phyloP scores from a whole-genome alignment of 2,329 filamentous ascomycete species.

The Zelopaecilomyces penicillatus region DNA sequence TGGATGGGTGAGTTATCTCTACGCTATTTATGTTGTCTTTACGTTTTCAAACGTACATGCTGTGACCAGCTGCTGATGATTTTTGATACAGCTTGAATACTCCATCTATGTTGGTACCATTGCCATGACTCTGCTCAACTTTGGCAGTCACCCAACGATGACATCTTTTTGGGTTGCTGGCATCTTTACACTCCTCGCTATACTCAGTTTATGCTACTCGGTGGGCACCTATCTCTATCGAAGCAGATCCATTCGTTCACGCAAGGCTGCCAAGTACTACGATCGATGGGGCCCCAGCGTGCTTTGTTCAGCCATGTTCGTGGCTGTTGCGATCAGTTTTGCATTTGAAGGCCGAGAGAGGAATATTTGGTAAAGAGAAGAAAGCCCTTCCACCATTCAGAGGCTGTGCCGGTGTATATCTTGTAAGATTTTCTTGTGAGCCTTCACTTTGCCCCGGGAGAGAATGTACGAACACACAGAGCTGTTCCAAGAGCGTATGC shows the following conservation, averaged over 20 bases:
- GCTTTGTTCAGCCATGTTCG: conserved; percentile 65
- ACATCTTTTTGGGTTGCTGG: conserved; percentile 62
- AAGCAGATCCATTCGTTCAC: conserved; percentile 72
- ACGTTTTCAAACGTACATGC: conserved; percentile 1
- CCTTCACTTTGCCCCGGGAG: too few species aligned
- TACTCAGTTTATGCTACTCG: conserved; percentile 71
- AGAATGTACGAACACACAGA: too few species aligned
- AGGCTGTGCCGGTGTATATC: not conserved
- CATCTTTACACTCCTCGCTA: conserved; percentile 74
- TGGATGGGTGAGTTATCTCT: conserved; percentile 60
- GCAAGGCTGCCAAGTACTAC: conserved; percentile 83
- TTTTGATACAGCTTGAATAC: conserved; percentile 65
- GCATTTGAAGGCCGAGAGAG: conserved; percentile 62
- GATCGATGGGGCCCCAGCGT: conserved; percentile 78
- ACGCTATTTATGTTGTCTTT: not conserved
- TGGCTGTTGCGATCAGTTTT: conserved; percentile 73
- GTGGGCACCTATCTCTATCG: conserved; percentile 82
- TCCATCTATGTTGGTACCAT: conserved; percentile 89
- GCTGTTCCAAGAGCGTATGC: too few species aligned
- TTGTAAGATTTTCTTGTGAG: not conserved
- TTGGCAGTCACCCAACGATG: conserved; percentile 50
- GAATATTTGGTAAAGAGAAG: conserved; percentile 38
- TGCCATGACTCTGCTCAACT: conserved; percentile 75
- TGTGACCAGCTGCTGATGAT: conserved; percentile 12
- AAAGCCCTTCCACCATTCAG: too few species aligned